A percentile compares a stretch with the other conserved stretches of the same genome.
Evolutionary conservation across 1,284 basidiomycete genomes (phyloP).

Genomic region (Coniferiporia sulphurascens): DNA sequence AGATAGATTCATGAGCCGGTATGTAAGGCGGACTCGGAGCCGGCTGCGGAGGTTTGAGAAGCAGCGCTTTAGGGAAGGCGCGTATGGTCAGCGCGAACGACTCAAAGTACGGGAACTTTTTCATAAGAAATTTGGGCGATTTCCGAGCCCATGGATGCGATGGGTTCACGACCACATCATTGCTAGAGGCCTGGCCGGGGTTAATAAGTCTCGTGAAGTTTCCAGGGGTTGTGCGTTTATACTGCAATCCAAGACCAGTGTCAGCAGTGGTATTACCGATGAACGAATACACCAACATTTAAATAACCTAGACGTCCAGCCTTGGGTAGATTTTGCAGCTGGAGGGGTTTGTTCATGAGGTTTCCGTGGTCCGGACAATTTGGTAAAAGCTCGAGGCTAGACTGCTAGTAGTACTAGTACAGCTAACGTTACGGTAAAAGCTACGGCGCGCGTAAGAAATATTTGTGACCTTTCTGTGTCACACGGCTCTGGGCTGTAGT

Average conservation of each 20-base stretch:
- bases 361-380: background rate
- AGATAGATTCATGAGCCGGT: background rate
- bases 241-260: conserved; percentile 18
- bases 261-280: background rate
- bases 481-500: too few relatives aligned
- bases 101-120: background rate
- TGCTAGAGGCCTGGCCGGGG: background rate
- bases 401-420: too few relatives aligned
- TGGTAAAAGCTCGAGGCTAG: too few relatives aligned
- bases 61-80: conserved; percentile 26
- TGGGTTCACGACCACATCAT: conserved; percentile 21
- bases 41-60: conserved; percentile 15
- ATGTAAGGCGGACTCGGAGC: conserved; percentile 26
- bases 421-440: too few relatives aligned
- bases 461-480: too few relatives aligned
- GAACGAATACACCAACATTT: background rate
- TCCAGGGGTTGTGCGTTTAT: conserved; percentile 29
- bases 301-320: background rate
- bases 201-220: conserved; percentile 13
- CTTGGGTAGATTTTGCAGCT: background rate
- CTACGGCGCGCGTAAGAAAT: too few relatives aligned
- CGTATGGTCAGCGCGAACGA: conserved; percentile 21
- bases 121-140: background rate
- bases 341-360: background rate
- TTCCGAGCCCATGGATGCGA: conserved; percentile 11